phyloP scores from a whole-genome alignment of 1,139 yeast genomes.

The Candida dubliniensis region DNA sequence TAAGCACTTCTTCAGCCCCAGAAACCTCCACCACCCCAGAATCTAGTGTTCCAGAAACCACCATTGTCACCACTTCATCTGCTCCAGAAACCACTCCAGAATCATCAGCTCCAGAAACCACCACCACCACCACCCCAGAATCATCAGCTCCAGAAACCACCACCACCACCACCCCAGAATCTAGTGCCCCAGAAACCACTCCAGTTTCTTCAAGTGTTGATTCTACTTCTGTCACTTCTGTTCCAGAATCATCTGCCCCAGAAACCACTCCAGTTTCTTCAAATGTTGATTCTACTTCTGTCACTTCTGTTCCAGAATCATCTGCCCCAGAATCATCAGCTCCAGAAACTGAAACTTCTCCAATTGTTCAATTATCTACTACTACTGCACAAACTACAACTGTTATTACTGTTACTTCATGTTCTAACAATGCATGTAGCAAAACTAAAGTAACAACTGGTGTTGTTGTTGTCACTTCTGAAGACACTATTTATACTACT shows the following conservation, averaged over 20 bases:
- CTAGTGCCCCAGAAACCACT: constrained; percentile 3
- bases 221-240: neutral
- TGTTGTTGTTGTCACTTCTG: constrained; percentile 30
- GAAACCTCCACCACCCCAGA: neutral
- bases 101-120: neutral
- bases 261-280: constrained; percentile 4
- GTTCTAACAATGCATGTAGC: constrained; percentile 26
- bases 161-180: constrained; percentile 1
- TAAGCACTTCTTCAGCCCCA: constrained; percentile 1
- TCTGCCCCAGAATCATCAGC: constrained; percentile 5
- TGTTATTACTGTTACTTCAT: constrained; percentile 20
- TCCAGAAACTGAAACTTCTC: neutral
- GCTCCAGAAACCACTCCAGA: neutral
- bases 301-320: constrained; percentile 16
- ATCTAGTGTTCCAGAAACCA: neutral
- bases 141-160: neutral
- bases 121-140: neutral
- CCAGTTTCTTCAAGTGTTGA: constrained; percentile 1
- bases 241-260: neutral
- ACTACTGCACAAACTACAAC: constrained; percentile 7
- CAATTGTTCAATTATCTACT: neutral
- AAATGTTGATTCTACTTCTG: constrained; percentile 3
- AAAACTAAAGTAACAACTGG: constrained; percentile 34
- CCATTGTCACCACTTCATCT: neutral
- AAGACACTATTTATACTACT: constrained; percentile 18